Base-by-base conservation (phyloP, 768 basidiomycete genomes). In the Cystofilobasidium ferigula region DNA sequence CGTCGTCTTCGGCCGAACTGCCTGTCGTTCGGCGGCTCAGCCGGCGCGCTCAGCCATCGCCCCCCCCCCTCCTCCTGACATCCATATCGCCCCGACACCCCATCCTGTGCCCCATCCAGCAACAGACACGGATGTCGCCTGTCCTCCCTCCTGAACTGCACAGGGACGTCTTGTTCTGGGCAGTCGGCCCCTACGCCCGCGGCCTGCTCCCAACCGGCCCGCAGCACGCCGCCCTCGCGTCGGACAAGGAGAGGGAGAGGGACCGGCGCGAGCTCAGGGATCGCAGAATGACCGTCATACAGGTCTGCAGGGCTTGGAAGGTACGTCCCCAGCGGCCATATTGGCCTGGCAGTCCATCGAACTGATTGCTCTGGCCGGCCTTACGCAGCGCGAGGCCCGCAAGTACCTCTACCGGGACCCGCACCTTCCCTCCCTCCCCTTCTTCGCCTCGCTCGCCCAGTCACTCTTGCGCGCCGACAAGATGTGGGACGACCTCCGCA, bases 271-370 rank as follows among this genome's bases (percentile, higher is more conserved):
- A 64, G 48, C 63, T 64, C 2, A 1, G 63, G 12, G 63, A 64
- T 3, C n/a, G 42, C 5, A 9, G 63, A 20, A 34, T 48, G 43
- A 45, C 42, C 26, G 57, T 57, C 24, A 42, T 64, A 13, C 57
- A 36, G n/a, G 57, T 64, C 32, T 64, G 63, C 34, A 43, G 63
- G 35, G 63, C 54, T 6, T 64, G 63, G 63, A 64, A 64, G 63
- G 63, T 64, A 22, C 8, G 61, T 45, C 54, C 24, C 3, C 16
- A 28, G 18, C 35, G 24, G 24, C 2, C 9, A 22, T 45, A 3
- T 14, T 22, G 7, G n/a, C 28, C 1, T 30, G 57, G 13, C 13
- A 22, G 7, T 6, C 38, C 22, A 57, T 24, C 43, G 1, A 42
- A 35, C 42, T 40, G 22, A 32, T 32, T 54, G 30, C 12, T 14